Evolutionary conservation across 345 rosid species (phyloP).

Genomic region (Triadica sebifera): DNA sequence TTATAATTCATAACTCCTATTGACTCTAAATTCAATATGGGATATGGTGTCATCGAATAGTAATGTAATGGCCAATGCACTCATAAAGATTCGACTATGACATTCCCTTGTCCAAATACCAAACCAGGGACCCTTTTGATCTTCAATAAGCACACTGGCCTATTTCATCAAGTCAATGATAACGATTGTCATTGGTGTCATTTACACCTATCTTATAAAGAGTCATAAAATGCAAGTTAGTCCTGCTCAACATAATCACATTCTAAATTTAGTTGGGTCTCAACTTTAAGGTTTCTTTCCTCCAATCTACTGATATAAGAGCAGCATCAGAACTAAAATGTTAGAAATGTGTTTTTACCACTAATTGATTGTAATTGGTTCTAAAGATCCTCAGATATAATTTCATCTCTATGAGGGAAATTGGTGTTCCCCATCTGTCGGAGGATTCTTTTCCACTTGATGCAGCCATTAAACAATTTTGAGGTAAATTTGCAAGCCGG

Average conservation of each 20-base stretch:
- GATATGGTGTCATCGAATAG: not conserved
- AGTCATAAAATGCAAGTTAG: not conserved
- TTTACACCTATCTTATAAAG: not conserved
- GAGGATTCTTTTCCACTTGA: not conserved
- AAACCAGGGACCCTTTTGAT: not conserved
- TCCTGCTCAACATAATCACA: not conserved
- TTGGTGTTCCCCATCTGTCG: not conserved
- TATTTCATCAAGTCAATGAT: not conserved
- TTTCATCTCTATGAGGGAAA: not conserved
- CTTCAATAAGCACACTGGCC: not conserved
- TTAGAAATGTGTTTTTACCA: not conserved
- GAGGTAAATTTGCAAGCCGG: not conserved
- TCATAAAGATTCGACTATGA: not conserved
- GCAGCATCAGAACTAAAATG: no score
- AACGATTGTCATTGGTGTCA: not conserved
- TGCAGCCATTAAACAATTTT: not conserved
- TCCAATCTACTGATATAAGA: not conserved
- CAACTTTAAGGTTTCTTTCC: not conserved
- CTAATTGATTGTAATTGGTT: not conserved
- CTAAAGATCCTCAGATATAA: not conserved
- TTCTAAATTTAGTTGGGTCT: not conserved
- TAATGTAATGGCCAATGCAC: not conserved
- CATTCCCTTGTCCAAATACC: not conserved
- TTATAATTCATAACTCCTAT: not conserved
- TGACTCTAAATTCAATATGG: not conserved